phyloP scores from a whole-genome alignment of 345 rosid genomes.

The Sisymbrium altissimum region DNA sequence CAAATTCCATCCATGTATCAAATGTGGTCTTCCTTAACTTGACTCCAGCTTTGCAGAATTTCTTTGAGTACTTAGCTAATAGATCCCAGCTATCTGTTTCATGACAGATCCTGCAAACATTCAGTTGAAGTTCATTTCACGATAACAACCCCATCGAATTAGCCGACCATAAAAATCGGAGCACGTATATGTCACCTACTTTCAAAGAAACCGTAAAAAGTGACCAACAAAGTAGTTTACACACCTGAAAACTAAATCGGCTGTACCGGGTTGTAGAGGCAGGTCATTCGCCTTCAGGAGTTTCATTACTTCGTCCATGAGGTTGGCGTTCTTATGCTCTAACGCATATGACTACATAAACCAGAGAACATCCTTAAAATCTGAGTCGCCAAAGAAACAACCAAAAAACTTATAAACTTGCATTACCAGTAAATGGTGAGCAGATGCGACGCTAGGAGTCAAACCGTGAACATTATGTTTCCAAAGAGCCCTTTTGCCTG shows the following conservation, averaged over 20 bases:
- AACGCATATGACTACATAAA: conserved; percentile 59
- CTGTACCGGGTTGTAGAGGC: conserved; percentile 75
- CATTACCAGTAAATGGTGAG: conserved; percentile 75
- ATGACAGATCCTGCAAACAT: conserved; percentile 64
- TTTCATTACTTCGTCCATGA: conserved; percentile 66
- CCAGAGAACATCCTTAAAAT: conserved; percentile 9
- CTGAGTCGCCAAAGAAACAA: neutral
- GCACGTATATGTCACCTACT: neutral
- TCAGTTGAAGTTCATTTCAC: conserved; percentile 28
- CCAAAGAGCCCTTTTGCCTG: conserved; percentile 77
- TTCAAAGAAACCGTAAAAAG: neutral
- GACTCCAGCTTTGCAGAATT: conserved; percentile 65
- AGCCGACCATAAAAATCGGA: neutral
- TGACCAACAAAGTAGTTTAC: neutral
- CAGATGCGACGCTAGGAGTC: conserved; percentile 71
- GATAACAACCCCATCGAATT: neutral
- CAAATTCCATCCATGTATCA: conserved; percentile 84
- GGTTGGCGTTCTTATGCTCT: conserved; percentile 47
- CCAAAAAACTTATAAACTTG: neutral
- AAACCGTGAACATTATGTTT: conserved; percentile 80
- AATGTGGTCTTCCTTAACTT: conserved; percentile 62
- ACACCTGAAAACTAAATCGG: conserved; percentile 78
- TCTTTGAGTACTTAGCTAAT: conserved; percentile 60
- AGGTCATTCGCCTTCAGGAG: conserved; percentile 55
- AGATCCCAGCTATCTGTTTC: conserved; percentile 60